Evolutionary conservation across 768 basidiomycete species (phyloP), one percentile per base, ranked within the genome.

Genomic region (Auriscalpium microsporum): DNA sequence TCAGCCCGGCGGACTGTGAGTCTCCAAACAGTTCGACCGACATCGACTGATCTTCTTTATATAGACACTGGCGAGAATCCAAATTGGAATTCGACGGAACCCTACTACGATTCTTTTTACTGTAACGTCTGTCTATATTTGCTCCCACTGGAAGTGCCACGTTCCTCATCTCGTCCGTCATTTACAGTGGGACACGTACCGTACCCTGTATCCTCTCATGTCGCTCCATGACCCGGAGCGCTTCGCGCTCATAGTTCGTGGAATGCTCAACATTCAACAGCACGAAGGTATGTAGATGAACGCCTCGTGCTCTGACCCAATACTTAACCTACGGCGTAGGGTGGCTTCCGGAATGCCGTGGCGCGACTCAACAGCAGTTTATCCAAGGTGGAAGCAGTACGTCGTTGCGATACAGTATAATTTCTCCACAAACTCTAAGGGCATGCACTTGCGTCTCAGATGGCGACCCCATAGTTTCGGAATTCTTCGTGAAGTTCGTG

Each of bases 331-430:
- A 11, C 50, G 3, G 21, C 34, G 8, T 17, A 84, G 82, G 83
- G 5, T 85, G 82, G 82, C 71, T 85, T 5, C 83, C 83, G 5
- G 82, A 85, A 65, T 83, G 82, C 61, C 75, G 83, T 52, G 78
- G 78, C 47, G 76, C 81, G 4, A 79, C 80, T 5, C 72, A 70
- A 7, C 71, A 71, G 69, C 77, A 78, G 38, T 80, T 68, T 45
- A 76, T 80, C 23, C 82, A 84, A 64, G 82, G 82, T 11, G 82
- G 82, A 33, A 83, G 80, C 60, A 77, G 82, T 83, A 63, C 55
- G 53, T 10, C 28, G 35, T 1, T 45, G 28, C 42, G 33, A 42
- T 10, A n/a, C 17, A 10, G 19, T 21, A 5, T 21, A 21, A 28
- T 4, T 2, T 7, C 7, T 2, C 28, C 28, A 28, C 28, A 4